phyloP scores from a whole-genome alignment of 2,329 filamentous ascomycete species.

The Cladophialophora psammophila region DNA sequence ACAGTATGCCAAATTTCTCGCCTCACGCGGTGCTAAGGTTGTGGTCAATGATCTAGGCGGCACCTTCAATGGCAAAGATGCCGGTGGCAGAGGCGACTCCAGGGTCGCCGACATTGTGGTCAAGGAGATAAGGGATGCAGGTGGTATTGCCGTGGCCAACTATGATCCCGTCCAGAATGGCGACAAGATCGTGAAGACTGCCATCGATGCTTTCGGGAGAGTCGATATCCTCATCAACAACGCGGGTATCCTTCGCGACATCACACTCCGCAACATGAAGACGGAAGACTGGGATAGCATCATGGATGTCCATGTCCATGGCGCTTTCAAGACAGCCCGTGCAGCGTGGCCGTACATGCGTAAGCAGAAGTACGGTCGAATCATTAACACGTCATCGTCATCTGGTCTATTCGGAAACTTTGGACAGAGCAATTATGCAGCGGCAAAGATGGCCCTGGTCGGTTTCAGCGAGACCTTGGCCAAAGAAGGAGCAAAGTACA shows the following conservation, averaged over 20 bases:
- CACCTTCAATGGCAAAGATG: slow-evolving; percentile 90
- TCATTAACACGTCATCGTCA: slow-evolving; percentile 95
- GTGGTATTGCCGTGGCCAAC: slow-evolving; percentile 95
- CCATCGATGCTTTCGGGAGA: slow-evolving; percentile 33
- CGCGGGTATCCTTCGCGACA: slow-evolving; percentile 70
- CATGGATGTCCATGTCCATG: slow-evolving; percentile 88
- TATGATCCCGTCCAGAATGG: slow-evolving; percentile 85
- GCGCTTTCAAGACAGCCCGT: slow-evolving; percentile 91
- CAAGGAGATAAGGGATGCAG: slow-evolving; percentile 70
- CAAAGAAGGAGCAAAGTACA: slow-evolving; percentile 97
- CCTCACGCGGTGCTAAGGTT: slow-evolving; percentile 85
- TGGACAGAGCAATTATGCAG: slow-evolving; percentile 94
- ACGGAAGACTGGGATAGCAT: slow-evolving; percentile 96
- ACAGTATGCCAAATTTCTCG: slow-evolving; percentile 87
- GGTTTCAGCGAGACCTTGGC: slow-evolving; percentile 97
- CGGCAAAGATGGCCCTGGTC: slow-evolving; percentile 92
- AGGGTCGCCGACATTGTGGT: slow-evolving; percentile 66
- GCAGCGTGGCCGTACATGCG: slow-evolving; percentile 97
- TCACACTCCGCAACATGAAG: slow-evolving; percentile 98
- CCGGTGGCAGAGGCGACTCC: slow-evolving; percentile 73
- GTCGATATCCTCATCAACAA: slow-evolving; percentile 42
- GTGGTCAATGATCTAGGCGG: slow-evolving; percentile 96
- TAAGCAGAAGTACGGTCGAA: slow-evolving; percentile 96
- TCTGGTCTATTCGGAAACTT: slow-evolving; percentile 95
- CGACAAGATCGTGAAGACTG: slow-evolving; percentile 71